A percentile compares a stretch with the other conserved stretches of the same genome.
Conservation (phyloP, 2,329 filamentous ascomycete species). For the Fonsecaea erecta region DNA sequence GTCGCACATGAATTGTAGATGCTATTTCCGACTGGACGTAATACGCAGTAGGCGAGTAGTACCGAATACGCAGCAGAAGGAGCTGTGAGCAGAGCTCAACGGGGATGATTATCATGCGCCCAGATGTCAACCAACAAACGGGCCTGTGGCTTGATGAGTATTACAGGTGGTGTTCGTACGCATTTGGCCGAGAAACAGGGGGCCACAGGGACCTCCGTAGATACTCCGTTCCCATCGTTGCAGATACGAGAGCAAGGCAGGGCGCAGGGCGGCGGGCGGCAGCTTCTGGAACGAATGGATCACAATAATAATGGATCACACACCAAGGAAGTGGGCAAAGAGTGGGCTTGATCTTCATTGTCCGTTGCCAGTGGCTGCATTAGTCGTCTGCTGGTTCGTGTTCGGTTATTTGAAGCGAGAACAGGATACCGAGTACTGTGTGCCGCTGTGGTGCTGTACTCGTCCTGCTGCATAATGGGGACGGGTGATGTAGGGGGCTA, state of each 20-base stretch:
- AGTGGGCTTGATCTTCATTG: constrained; percentile 21
- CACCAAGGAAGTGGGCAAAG: constrained; percentile 6
- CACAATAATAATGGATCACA: no score
- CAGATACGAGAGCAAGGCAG: no score
- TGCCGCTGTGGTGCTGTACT: neutral
- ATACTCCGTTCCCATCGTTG: no score
- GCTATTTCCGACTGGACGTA: neutral
- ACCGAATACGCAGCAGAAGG: no score
- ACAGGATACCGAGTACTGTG: neutral
- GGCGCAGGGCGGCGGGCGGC: no score
- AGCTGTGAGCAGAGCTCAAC: no score
- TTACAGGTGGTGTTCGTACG: no score
- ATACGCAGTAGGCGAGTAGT: no score
- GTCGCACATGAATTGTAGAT: neutral
- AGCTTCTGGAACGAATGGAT: constrained; percentile 28
- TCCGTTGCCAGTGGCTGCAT: constrained; percentile 11
- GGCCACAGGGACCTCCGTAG: no score
- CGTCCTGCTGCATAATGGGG: no score
- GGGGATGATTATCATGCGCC: neutral
- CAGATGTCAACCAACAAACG: neutral
- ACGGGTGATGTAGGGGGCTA: neutral
- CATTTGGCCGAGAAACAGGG: no score
- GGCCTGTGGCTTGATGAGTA: neutral
- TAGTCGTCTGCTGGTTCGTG: constrained; percentile 14
- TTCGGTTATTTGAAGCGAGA: constrained; percentile 19